Evolutionary conservation across 169 alveolate species (phyloP).

Genomic region (Plasmodium adleri): DNA sequence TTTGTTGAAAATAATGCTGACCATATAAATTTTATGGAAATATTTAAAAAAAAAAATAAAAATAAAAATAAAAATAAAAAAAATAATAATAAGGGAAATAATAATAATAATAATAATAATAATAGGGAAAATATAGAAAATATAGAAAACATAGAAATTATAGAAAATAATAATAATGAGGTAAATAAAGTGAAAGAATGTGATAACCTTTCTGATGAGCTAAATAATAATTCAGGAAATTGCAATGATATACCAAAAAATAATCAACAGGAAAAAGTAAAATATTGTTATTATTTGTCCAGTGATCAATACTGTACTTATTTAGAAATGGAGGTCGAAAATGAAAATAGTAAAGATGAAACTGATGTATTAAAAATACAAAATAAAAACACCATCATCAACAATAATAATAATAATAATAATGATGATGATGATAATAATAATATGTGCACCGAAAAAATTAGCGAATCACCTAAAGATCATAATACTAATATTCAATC

Average conservation of each 20-base stretch:
- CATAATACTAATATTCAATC: neutral
- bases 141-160: neutral
- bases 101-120: neutral
- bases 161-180: neutral
- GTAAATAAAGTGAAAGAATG: neutral
- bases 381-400: neutral
- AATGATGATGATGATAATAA: neutral
- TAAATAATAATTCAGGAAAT: neutral
- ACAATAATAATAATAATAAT: neutral
- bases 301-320: neutral
- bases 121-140: neutral
- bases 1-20: slow-evolving; percentile 25
- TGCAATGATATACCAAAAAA: neutral
- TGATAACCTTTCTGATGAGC: too few species aligned
- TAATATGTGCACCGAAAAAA: neutral
- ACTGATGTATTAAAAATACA: neutral
- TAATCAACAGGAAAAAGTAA: neutral
- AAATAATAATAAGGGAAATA: neutral
- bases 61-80: neutral
- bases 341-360: neutral
- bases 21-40: slow-evolving; percentile 39
- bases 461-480: neutral
- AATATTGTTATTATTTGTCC: neutral
- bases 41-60: slow-evolving; percentile 51
- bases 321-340: neutral